phyloP scores from a whole-genome alignment of 805 yeast species.

The Yarrowia porcina region DNA sequence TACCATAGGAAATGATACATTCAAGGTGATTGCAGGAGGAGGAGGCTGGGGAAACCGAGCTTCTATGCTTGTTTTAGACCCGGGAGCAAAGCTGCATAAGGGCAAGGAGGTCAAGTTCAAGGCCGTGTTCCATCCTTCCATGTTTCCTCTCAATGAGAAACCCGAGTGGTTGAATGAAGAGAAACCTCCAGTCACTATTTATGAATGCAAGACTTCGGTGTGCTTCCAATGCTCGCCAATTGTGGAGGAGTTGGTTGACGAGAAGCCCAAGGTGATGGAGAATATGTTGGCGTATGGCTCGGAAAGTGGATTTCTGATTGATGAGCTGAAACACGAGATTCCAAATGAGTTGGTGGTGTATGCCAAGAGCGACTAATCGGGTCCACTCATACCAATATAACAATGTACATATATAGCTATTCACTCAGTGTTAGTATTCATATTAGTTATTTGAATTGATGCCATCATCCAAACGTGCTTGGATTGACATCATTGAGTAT shows the following conservation, averaged over 20 bases:
- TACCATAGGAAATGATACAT: constrained; percentile 30
- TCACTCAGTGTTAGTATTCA: no score
- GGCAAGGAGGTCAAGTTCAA: constrained; percentile 49
- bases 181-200: background rate
- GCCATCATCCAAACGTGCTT: no score
- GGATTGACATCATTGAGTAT: no score
- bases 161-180: background rate
- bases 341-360: constrained; percentile 32
- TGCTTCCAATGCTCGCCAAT: constrained; percentile 35
- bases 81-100: constrained; percentile 46
- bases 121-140: constrained; percentile 6
- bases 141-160: background rate
- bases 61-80: constrained; percentile 61
- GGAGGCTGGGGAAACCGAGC: constrained; percentile 75
- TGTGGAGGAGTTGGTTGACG: constrained; percentile 32
- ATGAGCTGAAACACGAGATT: constrained; percentile 35
- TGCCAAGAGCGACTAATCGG: no score
- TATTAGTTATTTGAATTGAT: background rate
- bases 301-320: constrained; percentile 37
- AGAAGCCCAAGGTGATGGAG: constrained; percentile 26
- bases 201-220: constrained; percentile 29
- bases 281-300: constrained; percentile 37
- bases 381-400: no score
- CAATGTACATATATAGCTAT: background rate
- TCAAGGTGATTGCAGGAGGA: constrained; percentile 67